Conservation (phyloP, 73 alveolate species). For the Paramecium biaurelia region DNA sequence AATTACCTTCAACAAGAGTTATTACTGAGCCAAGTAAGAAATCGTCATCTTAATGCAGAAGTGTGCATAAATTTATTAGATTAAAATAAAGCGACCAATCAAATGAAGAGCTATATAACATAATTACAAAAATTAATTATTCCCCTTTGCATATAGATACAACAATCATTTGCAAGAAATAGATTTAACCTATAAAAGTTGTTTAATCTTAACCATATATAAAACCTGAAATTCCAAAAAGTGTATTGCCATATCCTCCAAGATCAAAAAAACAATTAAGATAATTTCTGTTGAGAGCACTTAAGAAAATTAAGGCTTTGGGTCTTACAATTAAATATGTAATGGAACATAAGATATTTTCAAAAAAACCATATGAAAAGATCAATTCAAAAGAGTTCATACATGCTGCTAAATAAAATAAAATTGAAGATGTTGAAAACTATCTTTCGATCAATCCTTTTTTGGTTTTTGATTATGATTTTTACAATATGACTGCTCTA, state of each 20-base stretch:
- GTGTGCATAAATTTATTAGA: background rate
- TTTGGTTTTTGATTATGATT: constrained; percentile 48
- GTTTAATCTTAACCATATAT: background rate
- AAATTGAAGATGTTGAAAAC: background rate
- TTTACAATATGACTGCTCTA: constrained; percentile 26
- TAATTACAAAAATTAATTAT: background rate
- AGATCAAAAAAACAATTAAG: constrained; percentile 40
- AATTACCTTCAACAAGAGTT: background rate
- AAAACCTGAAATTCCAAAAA: constrained; percentile 16
- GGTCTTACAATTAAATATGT: background rate
- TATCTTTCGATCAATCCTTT: background rate
- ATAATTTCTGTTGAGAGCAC: background rate
- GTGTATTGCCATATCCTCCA: constrained; percentile 31
- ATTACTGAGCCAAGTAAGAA: constrained; percentile 26
- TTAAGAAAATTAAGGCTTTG: background rate
- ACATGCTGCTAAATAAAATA: constrained; percentile 18
- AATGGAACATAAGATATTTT: constrained; percentile 6
- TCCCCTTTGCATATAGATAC: background rate
- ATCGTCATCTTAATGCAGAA: background rate
- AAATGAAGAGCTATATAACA: background rate
- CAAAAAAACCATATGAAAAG: constrained; percentile 51
- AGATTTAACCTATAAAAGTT: background rate
- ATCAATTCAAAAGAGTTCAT: background rate
- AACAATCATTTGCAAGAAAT: background rate
- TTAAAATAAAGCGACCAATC: background rate